Percentiles rank a stretch among this genome's conserved stretches.
phyloP scores from a whole-genome alignment of 148 eudicot species.

The Fallopia convolvulus region DNA sequence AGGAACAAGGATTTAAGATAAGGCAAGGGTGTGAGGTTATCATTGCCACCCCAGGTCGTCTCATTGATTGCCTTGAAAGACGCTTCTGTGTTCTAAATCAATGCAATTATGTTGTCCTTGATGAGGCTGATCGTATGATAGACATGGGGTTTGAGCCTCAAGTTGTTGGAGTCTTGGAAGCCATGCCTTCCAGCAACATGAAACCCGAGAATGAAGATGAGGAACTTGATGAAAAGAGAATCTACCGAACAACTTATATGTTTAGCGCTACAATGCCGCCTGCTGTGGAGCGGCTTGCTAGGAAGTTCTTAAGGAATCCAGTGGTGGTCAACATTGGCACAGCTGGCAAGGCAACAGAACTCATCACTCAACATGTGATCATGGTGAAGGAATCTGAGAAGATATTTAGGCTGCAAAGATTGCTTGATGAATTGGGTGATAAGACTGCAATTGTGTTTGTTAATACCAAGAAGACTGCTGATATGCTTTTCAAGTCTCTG shows the following conservation, averaged over 20 bases:
- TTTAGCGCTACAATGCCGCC: conserved; percentile 87
- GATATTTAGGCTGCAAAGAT: conserved; percentile 39
- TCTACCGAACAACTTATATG: conserved; percentile 76
- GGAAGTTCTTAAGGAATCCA: conserved; percentile 79
- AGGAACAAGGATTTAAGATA: conserved; percentile 75
- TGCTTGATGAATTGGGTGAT: conserved; percentile 61
- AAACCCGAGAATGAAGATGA: conserved; percentile 86
- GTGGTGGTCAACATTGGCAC: conserved; percentile 79
- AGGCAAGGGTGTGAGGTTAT: conserved; percentile 84
- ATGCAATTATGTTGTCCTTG: conserved; percentile 81
- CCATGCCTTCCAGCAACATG: conserved; percentile 80
- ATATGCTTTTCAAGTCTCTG: conserved; percentile 33
- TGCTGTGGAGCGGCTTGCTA: conserved; percentile 75
- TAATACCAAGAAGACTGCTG: conserved; percentile 46
- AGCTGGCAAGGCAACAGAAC: conserved; percentile 74
- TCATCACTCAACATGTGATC: conserved; percentile 62
- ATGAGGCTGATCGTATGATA: conserved; percentile 85
- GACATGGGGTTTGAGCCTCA: conserved; percentile 90
- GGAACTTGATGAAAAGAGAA: conserved; percentile 69
- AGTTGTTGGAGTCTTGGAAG: conserved; percentile 68
- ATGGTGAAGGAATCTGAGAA: conserved; percentile 84
- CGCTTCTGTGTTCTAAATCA: conserved; percentile 61
- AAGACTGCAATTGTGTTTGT: conserved; percentile 58
- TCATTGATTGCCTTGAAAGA: conserved; percentile 66
- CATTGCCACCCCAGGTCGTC: conserved; percentile 83